Evolutionary conservation across 2,329 filamentous ascomycete species (phyloP).

Genomic region (Penicillium sp.): DNA sequence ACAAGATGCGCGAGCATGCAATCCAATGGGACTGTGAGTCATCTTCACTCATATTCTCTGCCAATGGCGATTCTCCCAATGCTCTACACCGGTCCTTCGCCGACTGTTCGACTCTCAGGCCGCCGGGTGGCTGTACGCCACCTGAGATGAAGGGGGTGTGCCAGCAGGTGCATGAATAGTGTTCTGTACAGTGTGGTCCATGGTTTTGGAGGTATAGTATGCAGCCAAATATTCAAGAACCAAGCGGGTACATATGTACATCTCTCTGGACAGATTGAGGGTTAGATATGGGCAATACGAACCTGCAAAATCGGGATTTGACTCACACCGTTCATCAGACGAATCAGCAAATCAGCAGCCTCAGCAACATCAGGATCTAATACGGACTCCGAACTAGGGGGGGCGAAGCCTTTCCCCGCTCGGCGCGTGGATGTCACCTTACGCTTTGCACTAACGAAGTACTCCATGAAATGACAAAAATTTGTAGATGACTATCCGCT

Average conservation of each 20-base stretch:
- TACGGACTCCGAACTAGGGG: background rate
- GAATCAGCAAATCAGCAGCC: background rate
- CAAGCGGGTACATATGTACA: background rate
- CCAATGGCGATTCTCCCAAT: constrained; percentile 5
- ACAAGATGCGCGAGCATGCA: constrained; percentile 6
- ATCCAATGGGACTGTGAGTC: constrained; percentile 14
- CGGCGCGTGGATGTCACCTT: constrained; percentile 14
- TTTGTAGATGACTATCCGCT: background rate
- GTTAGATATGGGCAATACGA: background rate
- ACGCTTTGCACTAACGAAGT: background rate
- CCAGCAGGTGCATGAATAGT: background rate
- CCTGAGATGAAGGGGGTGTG: background rate
- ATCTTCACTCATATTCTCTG: constrained; percentile 6
- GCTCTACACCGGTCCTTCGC: constrained; percentile 4
- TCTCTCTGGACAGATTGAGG: background rate
- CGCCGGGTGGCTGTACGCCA: constrained; percentile 3
- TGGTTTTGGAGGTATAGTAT: background rate
- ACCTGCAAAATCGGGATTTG: background rate
- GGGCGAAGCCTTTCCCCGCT: constrained; percentile 7
- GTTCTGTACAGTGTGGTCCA: background rate
- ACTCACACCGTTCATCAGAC: constrained; percentile 1
- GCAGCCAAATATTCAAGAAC: background rate
- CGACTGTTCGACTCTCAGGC: background rate
- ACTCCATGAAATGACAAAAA: too few species aligned
- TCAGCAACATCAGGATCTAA: background rate